Base-by-base conservation (phyloP, 2,329 filamentous ascomycete genomes). In the Alternaria ventricosa region DNA sequence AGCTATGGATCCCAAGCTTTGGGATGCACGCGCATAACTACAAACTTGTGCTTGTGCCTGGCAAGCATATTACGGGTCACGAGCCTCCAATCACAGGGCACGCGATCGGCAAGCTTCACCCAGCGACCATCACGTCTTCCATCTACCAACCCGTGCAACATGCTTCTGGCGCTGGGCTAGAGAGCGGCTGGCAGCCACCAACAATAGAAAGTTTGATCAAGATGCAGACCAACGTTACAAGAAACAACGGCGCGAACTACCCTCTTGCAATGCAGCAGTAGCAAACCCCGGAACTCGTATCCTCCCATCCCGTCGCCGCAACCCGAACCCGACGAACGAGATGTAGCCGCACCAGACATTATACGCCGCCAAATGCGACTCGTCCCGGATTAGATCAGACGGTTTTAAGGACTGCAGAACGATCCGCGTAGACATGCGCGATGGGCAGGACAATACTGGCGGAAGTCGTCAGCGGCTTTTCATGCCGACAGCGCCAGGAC, bases 341-440 rank as follows among this genome's bases (percentile, higher is more conserved):
- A 55, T 30, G 45, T 56, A 11, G 60, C 69, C 4, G 28, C 73
- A 25, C 61, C 36, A n/a, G 71, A 72, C 10, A 28, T 71, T 18
- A 53, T 75, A 20, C 67, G 66, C 23, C 63, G 63, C 55, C 68
- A 77, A 57, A 47, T 71, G 22, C 69, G 68, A 56, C 76, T 77
- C 46, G 55, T 82, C 6, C 73, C 76, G 7, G 78, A 72, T 28
- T 76, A 80, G 50, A 71, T 81, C 18, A 75, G 73, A 7, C 80
- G 78, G 79, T 69, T 41, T 80, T 5, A 80, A 82, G 50, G 73
- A 80, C 20, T 81, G 79, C 67, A 67, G 79, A n/a, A 74, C 78
- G 41, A 70, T 78, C 4, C 75, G 75, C 22, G 71, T 73, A 8
- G 73, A 79, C 28, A 71, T 75, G 25, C 74, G 78, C 57, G 72